Conservation (phyloP, 495 filamentous ascomycete species). For the Rusavskia elegans region DNA sequence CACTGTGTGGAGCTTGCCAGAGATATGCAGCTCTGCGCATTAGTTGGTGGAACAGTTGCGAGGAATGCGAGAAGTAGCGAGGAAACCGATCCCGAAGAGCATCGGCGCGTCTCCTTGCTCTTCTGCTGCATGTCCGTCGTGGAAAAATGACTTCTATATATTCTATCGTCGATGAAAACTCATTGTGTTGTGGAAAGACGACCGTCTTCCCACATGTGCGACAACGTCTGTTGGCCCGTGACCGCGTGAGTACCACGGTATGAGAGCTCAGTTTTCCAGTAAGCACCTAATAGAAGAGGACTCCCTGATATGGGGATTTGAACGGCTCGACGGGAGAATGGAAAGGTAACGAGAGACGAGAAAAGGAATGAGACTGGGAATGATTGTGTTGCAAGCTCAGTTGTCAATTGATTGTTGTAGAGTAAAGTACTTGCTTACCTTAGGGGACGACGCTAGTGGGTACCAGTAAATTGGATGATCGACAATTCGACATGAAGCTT, state of each 20-base stretch:
- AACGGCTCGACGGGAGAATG: too few species aligned
- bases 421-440: neutral
- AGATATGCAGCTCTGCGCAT: conserved; percentile 47
- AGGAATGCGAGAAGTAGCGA: neutral
- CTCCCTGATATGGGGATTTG: too few species aligned
- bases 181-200: neutral
- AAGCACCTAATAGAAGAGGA: too few species aligned
- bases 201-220: neutral
- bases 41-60: neutral
- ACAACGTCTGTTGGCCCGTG: neutral
- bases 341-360: neutral
- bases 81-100: neutral
- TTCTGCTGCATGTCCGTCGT: neutral
- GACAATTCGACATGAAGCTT: neutral
- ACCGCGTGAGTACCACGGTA: neutral
- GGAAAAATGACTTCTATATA: neutral
- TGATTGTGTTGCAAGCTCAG: neutral
- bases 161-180: neutral
- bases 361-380: neutral
- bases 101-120: neutral
- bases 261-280: neutral
- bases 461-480: neutral
- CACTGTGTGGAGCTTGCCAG: conserved; percentile 66
- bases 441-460: neutral
- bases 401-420: neutral